Percentiles rank a stretch among this genome's conserved stretches.
phyloP scores from a whole-genome alignment of 2,329 filamentous ascomycete genomes.

The Diaporthe vexans region DNA sequence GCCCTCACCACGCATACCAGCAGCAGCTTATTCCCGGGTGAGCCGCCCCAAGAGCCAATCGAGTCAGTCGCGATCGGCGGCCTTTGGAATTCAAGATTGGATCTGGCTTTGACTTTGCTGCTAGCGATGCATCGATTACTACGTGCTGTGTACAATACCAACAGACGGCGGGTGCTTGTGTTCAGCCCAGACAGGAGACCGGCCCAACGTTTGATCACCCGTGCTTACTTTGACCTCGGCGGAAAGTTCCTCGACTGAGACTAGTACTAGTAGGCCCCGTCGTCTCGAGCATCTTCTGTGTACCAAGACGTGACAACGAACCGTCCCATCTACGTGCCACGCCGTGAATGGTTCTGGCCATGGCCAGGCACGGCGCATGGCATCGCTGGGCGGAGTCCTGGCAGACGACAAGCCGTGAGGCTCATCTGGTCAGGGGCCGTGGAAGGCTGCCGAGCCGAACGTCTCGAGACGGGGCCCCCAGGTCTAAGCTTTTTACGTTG shows the following conservation, averaged over 20 bases:
- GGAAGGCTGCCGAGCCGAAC: conserved; percentile 18
- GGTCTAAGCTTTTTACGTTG: conserved; percentile 13
- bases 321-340: conserved; percentile 14
- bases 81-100: background rate
- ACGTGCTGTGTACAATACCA: background rate
- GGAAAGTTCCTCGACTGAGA: background rate
- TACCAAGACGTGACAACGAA: conserved; percentile 20
- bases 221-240: conserved; percentile 16
- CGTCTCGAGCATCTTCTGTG: too few species aligned
- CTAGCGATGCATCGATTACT: background rate
- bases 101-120: background rate
- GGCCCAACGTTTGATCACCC: conserved; percentile 29
- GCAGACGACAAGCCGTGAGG: background rate
- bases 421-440: conserved; percentile 12
- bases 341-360: conserved; percentile 17
- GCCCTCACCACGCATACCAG: background rate
- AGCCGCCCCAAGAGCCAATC: conserved; percentile 18
- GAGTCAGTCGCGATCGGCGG: conserved; percentile 19
- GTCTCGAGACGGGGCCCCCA: conserved; percentile 6
- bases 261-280: background rate
- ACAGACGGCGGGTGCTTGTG: background rate
- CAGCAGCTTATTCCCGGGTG: conserved; percentile 1
- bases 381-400: background rate
- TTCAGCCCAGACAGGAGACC: conserved; percentile 20
- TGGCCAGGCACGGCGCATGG: conserved; percentile 13